These are phyloP conservation scores for Moricandia moricandioides DNA, from an alignment of 345 rosid genomes.

Conservation along the genomic window DNA sequence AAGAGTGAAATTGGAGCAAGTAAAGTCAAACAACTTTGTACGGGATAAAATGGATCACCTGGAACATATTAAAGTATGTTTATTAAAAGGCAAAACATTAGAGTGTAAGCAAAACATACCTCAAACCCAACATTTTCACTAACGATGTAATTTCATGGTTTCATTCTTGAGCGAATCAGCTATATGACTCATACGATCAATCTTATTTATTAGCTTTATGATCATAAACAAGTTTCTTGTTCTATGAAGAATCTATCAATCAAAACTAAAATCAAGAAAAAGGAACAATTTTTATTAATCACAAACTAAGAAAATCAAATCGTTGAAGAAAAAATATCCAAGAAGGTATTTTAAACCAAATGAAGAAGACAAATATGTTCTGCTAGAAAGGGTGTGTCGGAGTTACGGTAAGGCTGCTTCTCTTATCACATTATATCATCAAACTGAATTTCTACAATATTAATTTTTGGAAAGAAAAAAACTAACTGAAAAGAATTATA, in stretches of 20 bases:
- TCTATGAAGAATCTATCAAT: background rate
- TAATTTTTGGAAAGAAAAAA: too few relatives aligned
- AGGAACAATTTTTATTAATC: background rate
- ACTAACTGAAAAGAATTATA: too few relatives aligned
- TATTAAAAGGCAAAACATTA: background rate
- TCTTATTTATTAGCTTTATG: background rate
- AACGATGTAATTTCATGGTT: constrained; percentile 35
- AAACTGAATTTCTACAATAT: too few relatives aligned
- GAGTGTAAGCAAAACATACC: constrained; percentile 47
- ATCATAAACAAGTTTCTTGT: background rate
- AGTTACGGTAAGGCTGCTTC: too few relatives aligned
- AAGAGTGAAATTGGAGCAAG: constrained; percentile 62
- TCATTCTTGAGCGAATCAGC: background rate
- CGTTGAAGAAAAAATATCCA: background rate
- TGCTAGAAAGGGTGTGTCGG: too few relatives aligned
- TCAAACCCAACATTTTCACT: constrained; percentile 65
- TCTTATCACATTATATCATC: too few relatives aligned
- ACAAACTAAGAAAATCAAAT: background rate
- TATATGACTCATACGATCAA: background rate
- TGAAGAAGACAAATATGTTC: too few relatives aligned
- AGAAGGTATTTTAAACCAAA: too few relatives aligned
- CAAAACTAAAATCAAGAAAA: background rate
- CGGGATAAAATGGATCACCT: background rate
- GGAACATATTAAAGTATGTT: background rate
- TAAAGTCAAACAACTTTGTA: constrained; percentile 3